Percentiles rank a stretch among this genome's conserved stretches.
Conservation (phyloP, 441 rosid genomes). For the Capsella rubella region DNA sequence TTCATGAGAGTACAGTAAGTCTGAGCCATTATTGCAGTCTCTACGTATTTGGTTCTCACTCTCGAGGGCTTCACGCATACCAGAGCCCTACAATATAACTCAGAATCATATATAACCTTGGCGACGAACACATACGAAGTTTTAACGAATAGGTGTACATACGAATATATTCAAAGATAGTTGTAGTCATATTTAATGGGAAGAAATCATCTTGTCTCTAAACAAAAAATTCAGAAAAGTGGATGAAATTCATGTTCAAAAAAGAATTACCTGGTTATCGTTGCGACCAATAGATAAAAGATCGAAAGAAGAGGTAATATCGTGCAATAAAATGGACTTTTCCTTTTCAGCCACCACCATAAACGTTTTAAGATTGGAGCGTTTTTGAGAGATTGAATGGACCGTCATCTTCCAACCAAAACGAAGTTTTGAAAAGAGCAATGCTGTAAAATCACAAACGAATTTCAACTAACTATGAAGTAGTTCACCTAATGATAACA, state of each 20-base stretch:
- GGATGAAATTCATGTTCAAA: background rate
- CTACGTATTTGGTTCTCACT: conserved; percentile 75
- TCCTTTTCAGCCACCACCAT: conserved; percentile 84
- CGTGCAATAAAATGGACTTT: conserved; percentile 50
- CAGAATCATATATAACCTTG: conserved; percentile 3
- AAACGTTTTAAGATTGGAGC: conserved; percentile 66
- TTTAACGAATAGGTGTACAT: background rate
- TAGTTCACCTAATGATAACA: background rate
- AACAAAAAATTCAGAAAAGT: background rate
- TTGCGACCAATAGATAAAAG: conserved; percentile 51
- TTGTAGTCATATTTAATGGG: background rate
- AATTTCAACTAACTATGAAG: background rate
- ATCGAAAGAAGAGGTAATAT: conserved; percentile 54
- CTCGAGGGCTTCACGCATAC: conserved; percentile 75
- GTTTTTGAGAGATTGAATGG: conserved; percentile 62
- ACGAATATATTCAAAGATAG: background rate
- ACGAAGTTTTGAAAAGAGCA: conserved; percentile 83
- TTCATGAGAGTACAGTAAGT: conserved; percentile 71
- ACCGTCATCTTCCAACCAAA: conserved; percentile 82
- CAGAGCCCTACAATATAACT: conserved; percentile 59
- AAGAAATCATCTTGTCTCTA: background rate
- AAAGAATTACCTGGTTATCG: conserved; percentile 63
- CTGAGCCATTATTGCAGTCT: conserved; percentile 68
- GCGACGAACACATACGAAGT: background rate
- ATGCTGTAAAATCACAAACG: conserved; percentile 51